These are phyloP conservation scores for Pythium utonaiense DNA, from an alignment of 352 stramenopile genomes.

Conservation along the genomic window DNA sequence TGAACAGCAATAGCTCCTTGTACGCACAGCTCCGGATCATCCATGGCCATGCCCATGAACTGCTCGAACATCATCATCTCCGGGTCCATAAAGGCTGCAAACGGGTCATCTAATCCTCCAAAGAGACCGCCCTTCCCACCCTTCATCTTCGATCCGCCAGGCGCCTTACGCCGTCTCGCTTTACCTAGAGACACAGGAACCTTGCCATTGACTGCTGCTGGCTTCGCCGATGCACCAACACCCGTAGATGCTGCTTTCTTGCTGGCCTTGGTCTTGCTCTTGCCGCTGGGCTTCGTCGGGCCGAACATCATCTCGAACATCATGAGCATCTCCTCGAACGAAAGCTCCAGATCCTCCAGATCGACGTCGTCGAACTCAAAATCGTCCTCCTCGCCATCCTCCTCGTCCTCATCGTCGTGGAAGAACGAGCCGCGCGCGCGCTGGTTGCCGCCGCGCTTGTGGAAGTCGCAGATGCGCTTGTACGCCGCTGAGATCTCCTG, in stretches of 20 bases:
- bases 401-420: slow-evolving; percentile 13
- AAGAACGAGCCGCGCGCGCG: slow-evolving; percentile 7
- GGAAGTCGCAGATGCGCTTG: slow-evolving; percentile 58
- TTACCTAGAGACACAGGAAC: slow-evolving; percentile 11
- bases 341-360: slow-evolving; percentile 37
- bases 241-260: slow-evolving; percentile 5
- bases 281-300: slow-evolving; percentile 1
- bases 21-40: slow-evolving; percentile 27
- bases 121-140: not conserved
- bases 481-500: slow-evolving; percentile 68
- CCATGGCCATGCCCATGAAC: slow-evolving; percentile 28
- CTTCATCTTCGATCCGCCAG: not conserved
- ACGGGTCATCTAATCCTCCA: slow-evolving; percentile 15
- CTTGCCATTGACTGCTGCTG: not conserved
- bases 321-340: slow-evolving; percentile 69
- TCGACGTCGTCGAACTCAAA: slow-evolving; percentile 32
- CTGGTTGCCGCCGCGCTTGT: slow-evolving; percentile 26
- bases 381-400: slow-evolving; percentile 17
- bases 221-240: not conserved
- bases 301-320: slow-evolving; percentile 79
- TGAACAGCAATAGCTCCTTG: not conserved
- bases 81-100: slow-evolving; percentile 21
- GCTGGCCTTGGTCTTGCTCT: slow-evolving; percentile 3
- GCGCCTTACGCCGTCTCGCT: slow-evolving; percentile 11
- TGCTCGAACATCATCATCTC: slow-evolving; percentile 33